phyloP scores from a whole-genome alignment of 495 filamentous ascomycete genomes.

The Emericellopsis terricola region DNA sequence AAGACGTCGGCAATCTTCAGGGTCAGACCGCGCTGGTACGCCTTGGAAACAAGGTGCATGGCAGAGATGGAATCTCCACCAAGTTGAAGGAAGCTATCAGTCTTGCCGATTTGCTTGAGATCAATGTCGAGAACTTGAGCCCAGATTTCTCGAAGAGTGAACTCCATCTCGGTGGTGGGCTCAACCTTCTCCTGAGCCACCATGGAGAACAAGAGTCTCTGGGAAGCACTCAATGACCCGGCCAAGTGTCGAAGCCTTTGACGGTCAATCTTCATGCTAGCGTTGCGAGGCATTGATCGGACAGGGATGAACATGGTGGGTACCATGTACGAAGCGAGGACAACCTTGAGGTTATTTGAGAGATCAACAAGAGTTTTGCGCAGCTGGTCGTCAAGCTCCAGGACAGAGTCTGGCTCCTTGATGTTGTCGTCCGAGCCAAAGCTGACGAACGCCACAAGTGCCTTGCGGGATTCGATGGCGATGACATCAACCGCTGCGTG shows the following conservation, averaged over 20 bases:
- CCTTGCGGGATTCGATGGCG: background rate
- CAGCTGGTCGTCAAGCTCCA: background rate
- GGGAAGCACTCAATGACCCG: background rate
- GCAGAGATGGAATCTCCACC: background rate
- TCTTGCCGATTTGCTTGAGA: conserved; percentile 13
- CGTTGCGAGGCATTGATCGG: conserved; percentile 17
- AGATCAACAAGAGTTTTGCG: background rate
- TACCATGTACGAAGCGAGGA: conserved; percentile 7
- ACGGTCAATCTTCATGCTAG: conserved; percentile 25
- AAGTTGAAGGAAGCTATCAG: conserved; percentile 34
- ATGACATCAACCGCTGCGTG: conserved; percentile 1
- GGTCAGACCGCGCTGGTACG: background rate
- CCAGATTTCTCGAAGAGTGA: background rate
- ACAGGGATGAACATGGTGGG: conserved; percentile 4
- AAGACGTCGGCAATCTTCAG: conserved; percentile 8
- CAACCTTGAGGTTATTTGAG: no score
- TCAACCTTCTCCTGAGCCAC: background rate
- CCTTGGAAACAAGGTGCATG: background rate
- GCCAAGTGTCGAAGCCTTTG: background rate
- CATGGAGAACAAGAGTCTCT: background rate
- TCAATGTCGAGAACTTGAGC: background rate
- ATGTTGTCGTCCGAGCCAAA: background rate
- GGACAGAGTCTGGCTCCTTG: conserved; percentile 5
- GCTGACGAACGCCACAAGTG: background rate
- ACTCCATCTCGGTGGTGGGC: background rate